Base-by-base conservation (phyloP, 2,329 filamentous ascomycete genomes). In the Penicillium decumbens region DNA sequence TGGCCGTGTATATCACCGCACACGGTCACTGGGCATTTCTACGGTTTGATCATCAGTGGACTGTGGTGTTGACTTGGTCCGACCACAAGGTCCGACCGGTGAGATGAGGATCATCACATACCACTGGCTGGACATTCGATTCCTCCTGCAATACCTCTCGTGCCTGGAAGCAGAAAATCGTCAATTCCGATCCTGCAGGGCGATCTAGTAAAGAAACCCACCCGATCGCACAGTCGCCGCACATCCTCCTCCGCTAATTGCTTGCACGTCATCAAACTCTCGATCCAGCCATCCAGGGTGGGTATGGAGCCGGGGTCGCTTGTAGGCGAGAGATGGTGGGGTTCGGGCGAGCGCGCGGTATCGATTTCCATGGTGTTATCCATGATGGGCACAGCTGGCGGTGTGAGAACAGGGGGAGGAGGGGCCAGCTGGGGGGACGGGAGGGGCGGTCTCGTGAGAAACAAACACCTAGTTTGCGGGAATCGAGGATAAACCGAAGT, bases 1-100 rank as follows among this genome's bases (percentile, higher is more conserved):
- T 98, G 93, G 60, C 93, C 93, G 74, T 98, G 93, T 70, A 98
- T 98, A 75, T 98, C 93, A 71, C 93, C 93, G 73, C 93, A 97
- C 55, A 98, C 93, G 49, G 93, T 98, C 60, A 97, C 93, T 39
- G 93, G 93, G 72, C 92, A 97, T 92, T 96, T 96, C 87, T 91
- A 62, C 90, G 62, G 47, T 50, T 60, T 30, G 39, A 54, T 55
- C 42, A 54, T 56, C 51, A 60, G 61, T 60, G 35, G 39, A 33
- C 46, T 51, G 43, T 30, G 33, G 33, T 20, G 8, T 3, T 23
- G 33, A 9, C 18, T 20, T 12, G 15, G 10, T 12, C 15, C 33
- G 10, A 8, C 18, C 18, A 8, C 33, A 28, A 46, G 44, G 20
- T 29, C 51, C 55, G 57, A 58, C 58, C 58, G 54, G 25, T 15